Conservation (phyloP, 805 yeast species). For the Candida peoriensis region DNA sequence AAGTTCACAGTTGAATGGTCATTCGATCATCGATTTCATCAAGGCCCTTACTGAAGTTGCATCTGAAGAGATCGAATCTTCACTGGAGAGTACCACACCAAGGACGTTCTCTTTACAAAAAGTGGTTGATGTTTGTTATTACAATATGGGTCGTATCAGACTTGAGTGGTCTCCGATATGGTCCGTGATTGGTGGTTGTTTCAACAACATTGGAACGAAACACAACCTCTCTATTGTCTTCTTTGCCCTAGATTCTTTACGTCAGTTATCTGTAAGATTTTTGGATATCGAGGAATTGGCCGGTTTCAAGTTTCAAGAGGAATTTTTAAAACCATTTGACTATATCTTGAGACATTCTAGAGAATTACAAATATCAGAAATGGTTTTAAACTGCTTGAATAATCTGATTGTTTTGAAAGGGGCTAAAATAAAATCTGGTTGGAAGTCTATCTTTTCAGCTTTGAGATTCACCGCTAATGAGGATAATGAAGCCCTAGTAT, state of each 20-base stretch:
- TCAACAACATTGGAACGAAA: slow-evolving; percentile 80
- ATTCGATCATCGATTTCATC: slow-evolving; percentile 83
- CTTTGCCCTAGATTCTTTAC: slow-evolving; percentile 89
- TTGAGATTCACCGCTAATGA: slow-evolving; percentile 69
- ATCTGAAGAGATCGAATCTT: slow-evolving; percentile 83
- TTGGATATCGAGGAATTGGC: slow-evolving; percentile 90
- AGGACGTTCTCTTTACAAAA: slow-evolving; percentile 90
- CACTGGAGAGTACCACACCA: slow-evolving; percentile 77
- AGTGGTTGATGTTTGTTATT: slow-evolving; percentile 95
- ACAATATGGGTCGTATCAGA: slow-evolving; percentile 94
- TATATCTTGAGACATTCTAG: slow-evolving; percentile 66
- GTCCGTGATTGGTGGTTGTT: slow-evolving; percentile 88
- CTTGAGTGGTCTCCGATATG: slow-evolving; percentile 96
- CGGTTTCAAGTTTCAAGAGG: slow-evolving; percentile 93
- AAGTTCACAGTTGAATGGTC: slow-evolving; percentile 73
- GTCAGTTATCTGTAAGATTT: slow-evolving; percentile 90
- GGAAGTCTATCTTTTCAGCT: slow-evolving; percentile 84
- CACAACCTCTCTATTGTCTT: slow-evolving; percentile 70
- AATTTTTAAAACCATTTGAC: slow-evolving; percentile 87
- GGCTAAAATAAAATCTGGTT: slow-evolving; percentile 78
- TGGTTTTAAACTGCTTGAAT: slow-evolving; percentile 85
- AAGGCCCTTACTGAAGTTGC: slow-evolving; percentile 83
- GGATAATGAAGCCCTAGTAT: slow-evolving; percentile 51
- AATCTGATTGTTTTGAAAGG: slow-evolving; percentile 81
- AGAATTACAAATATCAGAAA: slow-evolving; percentile 68